phyloP scores from a whole-genome alignment of 202 grass and related monocot species.

The Digitaria exilis region DNA sequence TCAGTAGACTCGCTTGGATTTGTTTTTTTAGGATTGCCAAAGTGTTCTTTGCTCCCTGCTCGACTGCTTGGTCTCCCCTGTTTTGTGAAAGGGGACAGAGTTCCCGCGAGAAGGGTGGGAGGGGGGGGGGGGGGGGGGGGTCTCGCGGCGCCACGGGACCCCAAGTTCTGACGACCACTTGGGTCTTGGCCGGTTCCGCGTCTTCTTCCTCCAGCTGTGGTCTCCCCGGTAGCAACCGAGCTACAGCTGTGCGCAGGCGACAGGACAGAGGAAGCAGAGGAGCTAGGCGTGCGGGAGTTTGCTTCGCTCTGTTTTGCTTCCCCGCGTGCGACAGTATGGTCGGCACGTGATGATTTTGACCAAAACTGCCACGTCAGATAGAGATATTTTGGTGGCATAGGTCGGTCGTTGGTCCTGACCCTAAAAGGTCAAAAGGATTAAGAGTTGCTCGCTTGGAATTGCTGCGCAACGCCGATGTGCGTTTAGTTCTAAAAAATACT shows the following conservation, averaged over 20 bases:
- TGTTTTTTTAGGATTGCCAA: too few species aligned
- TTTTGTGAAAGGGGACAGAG: background rate
- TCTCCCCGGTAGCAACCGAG: background rate
- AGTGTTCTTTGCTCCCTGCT: too few species aligned
- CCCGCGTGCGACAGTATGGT: conserved; percentile 14
- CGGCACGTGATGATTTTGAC: background rate
- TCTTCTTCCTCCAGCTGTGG: background rate
- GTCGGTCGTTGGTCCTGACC: too few species aligned
- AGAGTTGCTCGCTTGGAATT: too few species aligned
- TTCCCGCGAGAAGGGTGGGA: background rate
- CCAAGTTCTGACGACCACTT: background rate
- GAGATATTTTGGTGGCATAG: background rate
- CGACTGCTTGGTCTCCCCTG: background rate
- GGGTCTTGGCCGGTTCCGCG: background rate
- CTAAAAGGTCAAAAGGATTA: too few species aligned
- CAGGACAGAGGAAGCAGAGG: background rate
- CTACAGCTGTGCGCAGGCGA: background rate
- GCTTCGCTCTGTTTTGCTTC: conserved; percentile 10
- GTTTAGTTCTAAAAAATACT: too few species aligned
- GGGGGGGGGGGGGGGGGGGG: too few species aligned
- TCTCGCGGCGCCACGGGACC: conserved; percentile 1
- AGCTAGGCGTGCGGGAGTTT: background rate
- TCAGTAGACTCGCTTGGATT: too few species aligned
- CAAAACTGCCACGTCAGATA: background rate
- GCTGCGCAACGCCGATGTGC: too few species aligned